A percentile compares a stretch with the other conserved stretches of the same genome.
Evolutionary conservation across 805 yeast species (phyloP).

Genomic region (Ogataea pini): DNA sequence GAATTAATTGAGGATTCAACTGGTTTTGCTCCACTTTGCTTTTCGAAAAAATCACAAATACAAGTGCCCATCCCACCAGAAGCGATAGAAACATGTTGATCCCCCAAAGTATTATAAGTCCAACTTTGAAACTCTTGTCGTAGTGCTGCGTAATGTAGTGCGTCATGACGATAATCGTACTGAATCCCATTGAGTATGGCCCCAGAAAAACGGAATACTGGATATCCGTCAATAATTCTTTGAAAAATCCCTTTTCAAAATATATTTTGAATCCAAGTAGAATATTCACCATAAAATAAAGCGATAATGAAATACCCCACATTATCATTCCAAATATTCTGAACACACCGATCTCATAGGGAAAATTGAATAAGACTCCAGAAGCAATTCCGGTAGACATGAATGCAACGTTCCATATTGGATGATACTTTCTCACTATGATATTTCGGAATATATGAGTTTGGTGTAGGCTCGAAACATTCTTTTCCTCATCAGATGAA

Average conservation of each 20-base stretch:
- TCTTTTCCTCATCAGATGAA: background rate
- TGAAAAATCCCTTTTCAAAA: slow-evolving; percentile 28
- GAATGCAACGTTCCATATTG: slow-evolving; percentile 66
- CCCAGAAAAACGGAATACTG: slow-evolving; percentile 65
- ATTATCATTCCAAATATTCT: slow-evolving; percentile 27
- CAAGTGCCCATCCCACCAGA: slow-evolving; percentile 57
- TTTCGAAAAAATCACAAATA: slow-evolving; percentile 48
- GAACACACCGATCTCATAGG: slow-evolving; percentile 36
- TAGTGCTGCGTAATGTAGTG: slow-evolving; percentile 40
- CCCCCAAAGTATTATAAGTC: slow-evolving; percentile 68
- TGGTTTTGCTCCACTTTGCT: slow-evolving; percentile 33
- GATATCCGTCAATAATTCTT: slow-evolving; percentile 39
- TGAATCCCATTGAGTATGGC: slow-evolving; percentile 78
- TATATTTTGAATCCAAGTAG: slow-evolving; percentile 39
- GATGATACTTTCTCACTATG: slow-evolving; percentile 38
- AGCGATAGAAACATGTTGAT: slow-evolving; percentile 55
- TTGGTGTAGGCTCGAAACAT: background rate
- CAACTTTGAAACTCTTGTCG: slow-evolving; percentile 33
- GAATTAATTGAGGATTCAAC: slow-evolving; percentile 58
- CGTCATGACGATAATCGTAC: slow-evolving; percentile 61
- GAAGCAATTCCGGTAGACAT: slow-evolving; percentile 83
- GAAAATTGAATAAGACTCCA: slow-evolving; percentile 56
- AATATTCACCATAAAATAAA: slow-evolving; percentile 44
- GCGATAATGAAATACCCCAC: slow-evolving; percentile 55
- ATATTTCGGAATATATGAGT: slow-evolving; percentile 13